Conservation (phyloP, 1,284 basidiomycete genomes). For the Flammula alnicola region DNA sequence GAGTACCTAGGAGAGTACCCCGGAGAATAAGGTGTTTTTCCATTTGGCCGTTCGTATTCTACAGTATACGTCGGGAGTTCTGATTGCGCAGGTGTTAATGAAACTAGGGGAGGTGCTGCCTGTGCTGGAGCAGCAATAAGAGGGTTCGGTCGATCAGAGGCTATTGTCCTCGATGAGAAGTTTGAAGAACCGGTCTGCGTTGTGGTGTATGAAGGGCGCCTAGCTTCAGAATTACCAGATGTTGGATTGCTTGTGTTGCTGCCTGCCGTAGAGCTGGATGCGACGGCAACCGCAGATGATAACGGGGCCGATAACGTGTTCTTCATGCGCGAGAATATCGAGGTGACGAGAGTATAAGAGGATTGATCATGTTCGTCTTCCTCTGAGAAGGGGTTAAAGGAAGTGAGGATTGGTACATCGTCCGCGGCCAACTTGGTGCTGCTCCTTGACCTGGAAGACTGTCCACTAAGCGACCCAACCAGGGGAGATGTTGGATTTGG, state of each 20-base stretch:
- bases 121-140: constrained; percentile 58
- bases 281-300: constrained; percentile 49
- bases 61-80: constrained; percentile 69
- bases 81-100: constrained; percentile 79
- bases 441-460: constrained; percentile 62
- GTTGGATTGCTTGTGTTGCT: constrained; percentile 32
- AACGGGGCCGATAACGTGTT: constrained; percentile 72
- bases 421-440: constrained; percentile 60
- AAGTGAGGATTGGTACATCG: constrained; percentile 74
- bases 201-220: constrained; percentile 55
- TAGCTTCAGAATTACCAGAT: constrained; percentile 48
- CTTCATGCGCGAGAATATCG: constrained; percentile 77
- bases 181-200: constrained; percentile 50
- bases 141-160: constrained; percentile 59
- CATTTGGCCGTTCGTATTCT: constrained; percentile 63
- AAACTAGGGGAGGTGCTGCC: constrained; percentile 77
- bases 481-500: constrained; percentile 43
- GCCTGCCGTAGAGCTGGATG: constrained; percentile 35
- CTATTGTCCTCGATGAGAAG: constrained; percentile 48
- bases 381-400: constrained; percentile 85
- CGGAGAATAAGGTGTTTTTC: constrained; percentile 48
- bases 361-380: constrained; percentile 86
- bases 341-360: constrained; percentile 78
- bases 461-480: constrained; percentile 42
- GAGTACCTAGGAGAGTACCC: constrained; percentile 7